Conservation (phyloP, 768 basidiomycete species). For the Tylopilus sp. region DNA sequence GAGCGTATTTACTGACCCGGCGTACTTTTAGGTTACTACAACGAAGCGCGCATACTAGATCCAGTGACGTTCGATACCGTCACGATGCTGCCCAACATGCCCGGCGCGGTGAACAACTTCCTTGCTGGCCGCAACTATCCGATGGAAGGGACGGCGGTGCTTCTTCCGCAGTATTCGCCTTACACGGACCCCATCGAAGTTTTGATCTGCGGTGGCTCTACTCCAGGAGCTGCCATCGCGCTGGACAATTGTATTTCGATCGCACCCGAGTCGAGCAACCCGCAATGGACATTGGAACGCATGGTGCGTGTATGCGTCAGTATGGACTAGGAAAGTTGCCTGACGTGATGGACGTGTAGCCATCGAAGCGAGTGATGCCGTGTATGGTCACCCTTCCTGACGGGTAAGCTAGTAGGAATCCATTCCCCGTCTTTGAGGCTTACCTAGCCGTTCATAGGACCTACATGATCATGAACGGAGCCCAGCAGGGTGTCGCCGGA, state of each 20-base stretch:
- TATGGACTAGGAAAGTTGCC: background rate
- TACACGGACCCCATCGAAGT: conserved; percentile 71
- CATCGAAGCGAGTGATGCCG: conserved; percentile 71
- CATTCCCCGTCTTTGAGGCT: background rate
- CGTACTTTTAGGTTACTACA: conserved; percentile 60
- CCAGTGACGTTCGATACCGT: conserved; percentile 62
- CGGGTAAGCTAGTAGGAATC: conserved; percentile 11
- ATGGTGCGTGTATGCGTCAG: conserved; percentile 51
- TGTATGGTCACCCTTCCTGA: conserved; percentile 67
- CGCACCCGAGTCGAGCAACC: conserved; percentile 57
- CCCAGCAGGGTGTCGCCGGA: conserved; percentile 64
- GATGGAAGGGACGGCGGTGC: conserved; percentile 64
- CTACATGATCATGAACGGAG: conserved; percentile 74
- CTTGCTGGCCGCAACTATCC: conserved; percentile 77
- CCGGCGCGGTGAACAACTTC: conserved; percentile 69
- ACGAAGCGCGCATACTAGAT: conserved; percentile 75
- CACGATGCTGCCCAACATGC: conserved; percentile 63
- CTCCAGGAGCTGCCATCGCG: conserved; percentile 45
- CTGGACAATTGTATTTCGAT: conserved; percentile 73
- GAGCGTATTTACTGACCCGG: background rate
- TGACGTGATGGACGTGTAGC: conserved; percentile 35
- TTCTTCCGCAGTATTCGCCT: conserved; percentile 68
- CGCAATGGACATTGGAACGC: conserved; percentile 71
- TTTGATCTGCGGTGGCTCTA: conserved; percentile 75
- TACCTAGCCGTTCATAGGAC: conserved; percentile 47